Evolutionary conservation across 2,329 filamentous ascomycete genomes (phyloP), one percentile per base, ranked within the genome.

Genomic region (Aspergillus oerlinghausenensis): DNA sequence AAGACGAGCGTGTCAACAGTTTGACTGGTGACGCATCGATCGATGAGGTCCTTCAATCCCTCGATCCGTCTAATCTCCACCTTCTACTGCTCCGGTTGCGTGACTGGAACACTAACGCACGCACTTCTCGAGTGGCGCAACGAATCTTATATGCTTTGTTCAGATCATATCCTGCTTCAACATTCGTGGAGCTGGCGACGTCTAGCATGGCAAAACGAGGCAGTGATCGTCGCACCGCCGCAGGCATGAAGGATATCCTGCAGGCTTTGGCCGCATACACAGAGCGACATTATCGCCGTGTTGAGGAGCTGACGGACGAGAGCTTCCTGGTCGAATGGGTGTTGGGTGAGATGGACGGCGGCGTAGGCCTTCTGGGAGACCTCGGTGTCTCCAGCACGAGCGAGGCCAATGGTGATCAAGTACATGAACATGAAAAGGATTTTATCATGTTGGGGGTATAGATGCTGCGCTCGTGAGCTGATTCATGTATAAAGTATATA

Each of bases 91-190:
- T 93, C 40, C 82, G 94, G 57, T 76, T 97, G 48, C 84, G 95
- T 49, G 94, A 99, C 75, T 99, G 94, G 94, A 99, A 99, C 71
- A 96, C 94, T 4, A 97, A 97, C 66, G 92, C 91, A 0, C 84
- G 90, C 59, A 96, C 91, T 3, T 88, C 92, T 0, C 83, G 87
- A 4, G 86, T 97, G 1, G 89, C 94, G 1, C 94, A 99, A 75
- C 85, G 88, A 35, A 87, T 99, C 14, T 77, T 99, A 7, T 88
- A 86, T 78, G 85, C 89, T 1, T 70, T 99, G 7, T 85, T 96
- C 52, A 85, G 86, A 62, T 89, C 86, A 57, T 96, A 96, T 67
- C 89, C 92, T 1, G 89, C 90, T 2, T 84, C 85, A 50, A 85
- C 88, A 56, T 84, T 97, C 56, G 87, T 91, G 1, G 85, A 82